Base-by-base conservation (phyloP, 2,329 filamentous ascomycete genomes). In the Mycosphaerella sp. region DNA sequence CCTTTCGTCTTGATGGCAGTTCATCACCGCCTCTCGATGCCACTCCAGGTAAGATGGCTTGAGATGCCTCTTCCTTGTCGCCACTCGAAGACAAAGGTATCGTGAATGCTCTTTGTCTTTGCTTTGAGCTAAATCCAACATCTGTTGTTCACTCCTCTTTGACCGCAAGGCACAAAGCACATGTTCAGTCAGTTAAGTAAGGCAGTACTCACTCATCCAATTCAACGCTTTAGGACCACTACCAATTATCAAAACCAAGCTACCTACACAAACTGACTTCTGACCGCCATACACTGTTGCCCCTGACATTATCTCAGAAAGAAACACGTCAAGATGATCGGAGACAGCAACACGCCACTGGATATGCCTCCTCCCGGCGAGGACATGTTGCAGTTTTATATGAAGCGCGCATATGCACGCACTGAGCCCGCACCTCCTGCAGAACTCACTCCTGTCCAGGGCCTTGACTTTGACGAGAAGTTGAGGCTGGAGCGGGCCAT, bases 361-460 rank as follows among this genome's bases (percentile, higher is more conserved):
- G 17, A 46, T 14, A 43, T 42, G 36, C 54, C 56, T 9, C 52
- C 56, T 39, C 54, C 58, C 36, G 56, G 51, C 34, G 46, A 59
- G 44, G 47, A 48, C 29, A 26, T 29, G 2, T 40, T 60, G 38
- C 51, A 57, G 12, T 50, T 41, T 42, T 53, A 55, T 40, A 60
- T 57, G 56, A 48, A 55, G 17, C 48, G 51, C 53, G 56, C 58
- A 32, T 45, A 39, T 6, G 53, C 54, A 23, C 53, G 49, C 44
- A 12, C 47, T 49, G 12, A 10, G 7, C 21, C 26, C n/a, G 48
- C 46, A 23, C 31, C 36, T 10, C 23, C 55, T 34, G 23, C 58
- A 29, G 29, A 17, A 38, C 4, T 21, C 32, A 9, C 38, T 17
- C 40, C 47, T 34, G 51, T 10, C 54, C 55, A 32, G 6, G 26